These are phyloP conservation scores for Geoglossum glabrum DNA, from an alignment of 495 filamentous ascomycete genomes.

Conservation along the genomic window DNA sequence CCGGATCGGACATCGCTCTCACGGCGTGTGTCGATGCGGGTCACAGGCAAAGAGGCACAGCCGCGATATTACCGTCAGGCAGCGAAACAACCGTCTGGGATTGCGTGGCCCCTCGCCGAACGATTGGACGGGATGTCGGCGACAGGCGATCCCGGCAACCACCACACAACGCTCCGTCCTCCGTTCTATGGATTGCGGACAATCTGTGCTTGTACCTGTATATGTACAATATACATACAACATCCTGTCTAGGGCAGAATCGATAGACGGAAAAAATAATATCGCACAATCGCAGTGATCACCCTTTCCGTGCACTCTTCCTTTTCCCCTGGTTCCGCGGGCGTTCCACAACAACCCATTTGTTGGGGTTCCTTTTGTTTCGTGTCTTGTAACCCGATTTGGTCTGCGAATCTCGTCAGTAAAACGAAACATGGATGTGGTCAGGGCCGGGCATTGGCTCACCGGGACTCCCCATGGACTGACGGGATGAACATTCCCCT, in stretches of 20 bases:
- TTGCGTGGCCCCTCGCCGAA: not conserved
- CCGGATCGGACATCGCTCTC: not conserved
- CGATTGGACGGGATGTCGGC: not conserved
- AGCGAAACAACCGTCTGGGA: not conserved
- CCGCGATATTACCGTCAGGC: not conserved
- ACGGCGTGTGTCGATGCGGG: not conserved
- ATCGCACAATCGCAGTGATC: not conserved
- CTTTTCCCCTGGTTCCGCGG: slow-evolving; percentile 25
- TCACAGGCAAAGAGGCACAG: too few species aligned
- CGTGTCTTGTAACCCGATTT: slow-evolving; percentile 97
- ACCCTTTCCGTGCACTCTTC: slow-evolving; percentile 6
- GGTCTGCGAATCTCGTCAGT: slow-evolving; percentile 31
- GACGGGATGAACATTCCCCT: slow-evolving; percentile 86
- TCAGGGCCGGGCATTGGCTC: slow-evolving; percentile 21
- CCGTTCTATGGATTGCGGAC: too few species aligned
- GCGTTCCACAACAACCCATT: slow-evolving; percentile 21
- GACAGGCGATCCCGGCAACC: not conserved
- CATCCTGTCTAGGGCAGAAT: too few species aligned
- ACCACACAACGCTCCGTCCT: not conserved
- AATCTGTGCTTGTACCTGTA: too few species aligned
- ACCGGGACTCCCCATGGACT: slow-evolving; percentile 93
- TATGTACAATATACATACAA: not conserved
- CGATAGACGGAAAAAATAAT: not conserved
- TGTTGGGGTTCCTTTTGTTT: slow-evolving; percentile 28
- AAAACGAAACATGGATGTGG: not conserved